A percentile compares a stretch with the other conserved stretches of the same genome.
These are phyloP conservation scores for Aspergillus incahuasiensis DNA, from an alignment of 495 filamentous ascomycete genomes.

Conservation along the genomic window DNA sequence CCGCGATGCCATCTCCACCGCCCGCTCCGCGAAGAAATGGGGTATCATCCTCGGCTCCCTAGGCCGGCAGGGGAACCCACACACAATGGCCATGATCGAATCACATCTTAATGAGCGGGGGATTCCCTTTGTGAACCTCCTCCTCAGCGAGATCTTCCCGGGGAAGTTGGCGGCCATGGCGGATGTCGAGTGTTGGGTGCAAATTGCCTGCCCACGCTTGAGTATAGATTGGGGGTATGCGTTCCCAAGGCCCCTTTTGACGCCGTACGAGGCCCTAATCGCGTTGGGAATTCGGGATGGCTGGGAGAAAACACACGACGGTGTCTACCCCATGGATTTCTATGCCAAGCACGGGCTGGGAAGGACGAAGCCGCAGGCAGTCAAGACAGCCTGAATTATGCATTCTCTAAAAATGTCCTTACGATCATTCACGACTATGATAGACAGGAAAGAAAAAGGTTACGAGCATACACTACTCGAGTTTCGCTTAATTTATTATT, in stretches of 20 bases:
- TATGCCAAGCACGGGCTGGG: slow-evolving; percentile 91
- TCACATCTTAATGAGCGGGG: slow-evolving; percentile 59
- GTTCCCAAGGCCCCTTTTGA: slow-evolving; percentile 81
- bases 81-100: slow-evolving; percentile 86
- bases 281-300: slow-evolving; percentile 71
- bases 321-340: slow-evolving; percentile 97
- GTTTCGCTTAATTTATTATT: slow-evolving; percentile 11
- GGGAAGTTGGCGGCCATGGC: slow-evolving; percentile 87
- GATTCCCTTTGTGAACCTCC: slow-evolving; percentile 73
- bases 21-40: slow-evolving; percentile 77
- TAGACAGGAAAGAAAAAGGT: not conserved
- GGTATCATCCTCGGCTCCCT: slow-evolving; percentile 91
- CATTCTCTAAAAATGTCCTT: not conserved
- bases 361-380: slow-evolving; percentile 47
- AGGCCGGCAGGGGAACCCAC: slow-evolving; percentile 90
- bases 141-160: slow-evolving; percentile 92
- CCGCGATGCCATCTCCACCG: slow-evolving; percentile 66
- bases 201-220: slow-evolving; percentile 89
- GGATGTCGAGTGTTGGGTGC: slow-evolving; percentile 96
- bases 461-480: not conserved
- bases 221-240: slow-evolving; percentile 99
- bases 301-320: slow-evolving; percentile 63
- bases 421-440: not conserved
- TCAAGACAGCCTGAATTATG: slow-evolving; percentile 6
- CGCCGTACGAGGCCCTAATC: slow-evolving; percentile 91